A percentile compares a stretch with the other conserved stretches of the same genome.
These are phyloP conservation scores for Hirschfeldia incana DNA, from an alignment of 345 rosid species.

Conservation along the genomic window DNA sequence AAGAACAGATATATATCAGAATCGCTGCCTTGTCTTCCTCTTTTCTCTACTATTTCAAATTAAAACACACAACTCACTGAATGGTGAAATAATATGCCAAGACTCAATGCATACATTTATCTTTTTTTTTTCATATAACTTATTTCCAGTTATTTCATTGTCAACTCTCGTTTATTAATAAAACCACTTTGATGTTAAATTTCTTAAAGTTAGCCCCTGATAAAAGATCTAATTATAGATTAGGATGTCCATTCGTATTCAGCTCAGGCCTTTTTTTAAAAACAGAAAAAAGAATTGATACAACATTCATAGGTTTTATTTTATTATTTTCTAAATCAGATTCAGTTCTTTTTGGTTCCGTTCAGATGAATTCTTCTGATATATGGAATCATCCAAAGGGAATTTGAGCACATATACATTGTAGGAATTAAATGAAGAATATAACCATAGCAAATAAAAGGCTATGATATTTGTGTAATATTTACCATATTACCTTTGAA, in stretches of 20 bases:
- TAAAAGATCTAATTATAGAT: not conserved
- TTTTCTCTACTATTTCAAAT: constrained; percentile 9
- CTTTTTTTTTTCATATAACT: not conserved
- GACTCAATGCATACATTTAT: not conserved
- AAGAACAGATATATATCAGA: not conserved
- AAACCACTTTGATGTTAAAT: not conserved
- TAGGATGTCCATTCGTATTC: not conserved
- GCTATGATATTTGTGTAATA: too few relatives aligned
- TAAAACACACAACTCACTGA: not conserved
- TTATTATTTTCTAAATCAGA: too few relatives aligned
- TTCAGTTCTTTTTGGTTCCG: too few relatives aligned
- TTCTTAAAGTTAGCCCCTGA: not conserved
- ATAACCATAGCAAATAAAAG: too few relatives aligned
- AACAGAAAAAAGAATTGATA: too few relatives aligned
- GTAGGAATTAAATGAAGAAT: too few relatives aligned
- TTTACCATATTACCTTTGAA: too few relatives aligned
- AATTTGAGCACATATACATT: too few relatives aligned
- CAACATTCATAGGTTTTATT: not conserved
- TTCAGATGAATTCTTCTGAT: too few relatives aligned
- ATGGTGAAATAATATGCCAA: not conserved
- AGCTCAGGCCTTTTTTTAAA: not conserved
- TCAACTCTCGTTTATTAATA: not conserved
- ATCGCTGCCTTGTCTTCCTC: constrained; percentile 1
- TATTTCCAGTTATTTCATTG: not conserved
- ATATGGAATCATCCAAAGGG: too few relatives aligned